A percentile compares a stretch with the other conserved stretches of the same genome.
phyloP scores from a whole-genome alignment of 2,329 filamentous ascomycete species.

The Fusarium subtropicale region DNA sequence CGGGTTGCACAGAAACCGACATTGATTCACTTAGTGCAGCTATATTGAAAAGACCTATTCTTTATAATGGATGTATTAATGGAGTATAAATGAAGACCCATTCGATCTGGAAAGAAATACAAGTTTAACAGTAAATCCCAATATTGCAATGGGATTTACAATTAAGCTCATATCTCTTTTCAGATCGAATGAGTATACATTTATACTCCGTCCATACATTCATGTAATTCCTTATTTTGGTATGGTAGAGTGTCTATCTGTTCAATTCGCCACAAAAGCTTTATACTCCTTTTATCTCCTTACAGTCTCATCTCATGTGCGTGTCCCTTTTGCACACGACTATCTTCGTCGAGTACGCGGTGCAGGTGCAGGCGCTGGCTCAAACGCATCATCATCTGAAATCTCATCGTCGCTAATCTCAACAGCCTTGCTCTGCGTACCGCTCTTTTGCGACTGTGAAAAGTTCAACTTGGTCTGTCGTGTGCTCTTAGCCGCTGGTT shows the following conservation, averaged over 20 bases:
- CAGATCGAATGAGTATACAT: no score
- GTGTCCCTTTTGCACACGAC: slow-evolving; percentile 10
- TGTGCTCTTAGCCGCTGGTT: slow-evolving; percentile 37
- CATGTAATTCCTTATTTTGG: no score
- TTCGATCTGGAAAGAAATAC: no score
- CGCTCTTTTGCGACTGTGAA: slow-evolving; percentile 53
- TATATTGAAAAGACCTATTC: no score
- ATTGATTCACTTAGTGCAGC: no score
- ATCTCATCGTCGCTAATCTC: slow-evolving; percentile 76
- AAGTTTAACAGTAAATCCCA: no score
- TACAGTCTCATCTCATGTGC: not conserved
- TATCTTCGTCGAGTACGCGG: slow-evolving; percentile 50
- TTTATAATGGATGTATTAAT: no score
- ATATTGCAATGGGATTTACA: no score
- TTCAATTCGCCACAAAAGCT: slow-evolving; percentile 12
- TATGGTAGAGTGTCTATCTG: not conserved
- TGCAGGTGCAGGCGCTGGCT: slow-evolving; percentile 59
- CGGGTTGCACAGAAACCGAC: no score
- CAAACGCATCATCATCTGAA: slow-evolving; percentile 70
- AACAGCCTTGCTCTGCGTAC: slow-evolving; percentile 60
- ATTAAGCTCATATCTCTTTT: no score
- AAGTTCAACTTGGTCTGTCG: slow-evolving; percentile 53
- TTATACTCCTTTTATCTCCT: not conserved
- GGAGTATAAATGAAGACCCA: no score
- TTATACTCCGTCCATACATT: no score